A percentile compares a stretch with the other conserved stretches of the same genome.
Conservation (phyloP, 108 stramenopile genomes). For the Nannochloropsis oceanica region DNA sequence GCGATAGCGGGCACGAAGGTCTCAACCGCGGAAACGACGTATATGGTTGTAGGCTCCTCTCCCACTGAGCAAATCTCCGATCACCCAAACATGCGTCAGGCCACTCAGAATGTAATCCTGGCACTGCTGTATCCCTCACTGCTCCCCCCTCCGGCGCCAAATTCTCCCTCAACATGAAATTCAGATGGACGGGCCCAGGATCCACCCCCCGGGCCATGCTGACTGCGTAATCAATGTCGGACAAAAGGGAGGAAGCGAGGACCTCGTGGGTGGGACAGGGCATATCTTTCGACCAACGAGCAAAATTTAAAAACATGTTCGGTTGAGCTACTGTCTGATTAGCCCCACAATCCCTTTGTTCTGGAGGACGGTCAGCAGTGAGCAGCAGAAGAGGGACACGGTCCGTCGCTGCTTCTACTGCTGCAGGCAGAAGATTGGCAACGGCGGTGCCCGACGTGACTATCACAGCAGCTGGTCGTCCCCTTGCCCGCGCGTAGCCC, state of each 20-base stretch:
- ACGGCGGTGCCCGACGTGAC: conserved; percentile 81
- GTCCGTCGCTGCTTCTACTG: conserved; percentile 63
- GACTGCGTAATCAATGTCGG: conserved; percentile 67
- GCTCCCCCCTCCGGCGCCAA: conserved; percentile 70
- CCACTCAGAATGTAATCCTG: conserved; percentile 14
- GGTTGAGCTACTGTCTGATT: conserved; percentile 73
- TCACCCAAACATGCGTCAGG: conserved; percentile 8
- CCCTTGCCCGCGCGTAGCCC: conserved; percentile 50
- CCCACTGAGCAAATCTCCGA: conserved; percentile 8
- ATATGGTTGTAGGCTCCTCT: not conserved
- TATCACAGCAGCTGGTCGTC: conserved; percentile 63
- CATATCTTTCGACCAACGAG: conserved; percentile 70
- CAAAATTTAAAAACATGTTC: conserved; percentile 51
- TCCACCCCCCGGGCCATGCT: not conserved
- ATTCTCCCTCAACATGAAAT: conserved; percentile 81
- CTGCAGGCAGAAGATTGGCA: conserved; percentile 71
- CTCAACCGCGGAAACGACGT: not conserved
- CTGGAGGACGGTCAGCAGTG: conserved; percentile 82
- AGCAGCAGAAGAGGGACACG: conserved; percentile 61
- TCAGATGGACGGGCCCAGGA: conserved; percentile 73
- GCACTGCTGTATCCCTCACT: conserved; percentile 47
- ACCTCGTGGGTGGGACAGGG: conserved; percentile 64
- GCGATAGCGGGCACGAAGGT: not conserved
- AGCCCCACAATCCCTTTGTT: conserved; percentile 63
- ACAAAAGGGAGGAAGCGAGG: conserved; percentile 51